Percentiles rank a stretch among this genome's conserved stretches.
phyloP scores from a whole-genome alignment of 2,329 filamentous ascomycete species.

The Tricladium varicosporioides region DNA sequence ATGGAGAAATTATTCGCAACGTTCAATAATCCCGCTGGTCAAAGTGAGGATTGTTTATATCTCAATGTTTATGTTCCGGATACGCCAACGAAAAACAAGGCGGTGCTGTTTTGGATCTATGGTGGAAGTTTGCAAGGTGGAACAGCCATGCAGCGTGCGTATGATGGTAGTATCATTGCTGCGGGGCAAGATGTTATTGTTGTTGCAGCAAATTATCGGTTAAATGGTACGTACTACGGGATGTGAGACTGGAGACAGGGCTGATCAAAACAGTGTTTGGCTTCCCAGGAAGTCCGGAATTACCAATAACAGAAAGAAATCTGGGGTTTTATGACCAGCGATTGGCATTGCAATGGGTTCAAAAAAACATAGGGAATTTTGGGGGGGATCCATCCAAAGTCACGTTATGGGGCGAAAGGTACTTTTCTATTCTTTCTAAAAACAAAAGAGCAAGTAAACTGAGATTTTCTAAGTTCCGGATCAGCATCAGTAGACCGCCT shows the following conservation, averaged over 20 bases:
- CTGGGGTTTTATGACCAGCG: slow-evolving; percentile 40
- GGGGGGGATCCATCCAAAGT: slow-evolving; percentile 49
- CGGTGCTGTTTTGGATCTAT: slow-evolving; percentile 42
- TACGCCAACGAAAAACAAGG: slow-evolving; percentile 22
- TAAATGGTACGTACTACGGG: no score
- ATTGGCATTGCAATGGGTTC: slow-evolving; percentile 55
- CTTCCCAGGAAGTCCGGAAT: slow-evolving; percentile 45
- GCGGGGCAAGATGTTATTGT: slow-evolving; percentile 17
- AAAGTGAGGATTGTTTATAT: slow-evolving; percentile 36
- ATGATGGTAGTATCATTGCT: slow-evolving; percentile 20
- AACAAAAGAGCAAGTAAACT: no score
- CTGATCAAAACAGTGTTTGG: no score
- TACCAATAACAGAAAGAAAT: slow-evolving; percentile 44
- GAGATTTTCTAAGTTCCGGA: slow-evolving; percentile 17
- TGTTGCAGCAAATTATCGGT: slow-evolving; percentile 20
- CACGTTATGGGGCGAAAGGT: slow-evolving; percentile 26
- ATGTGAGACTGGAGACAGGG: no score
- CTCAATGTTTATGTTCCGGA: slow-evolving; percentile 35
- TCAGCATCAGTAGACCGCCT: slow-evolving; percentile 25
- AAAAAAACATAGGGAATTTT: slow-evolving; percentile 53
- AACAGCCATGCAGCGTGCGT: slow-evolving; percentile 1
- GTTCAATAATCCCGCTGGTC: slow-evolving; percentile 8
- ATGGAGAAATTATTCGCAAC: no score
- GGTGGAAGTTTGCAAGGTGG: slow-evolving; percentile 34
- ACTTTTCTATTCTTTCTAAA: no score